Percentiles rank a stretch among this genome's conserved stretches.
Conservation (phyloP, 140 eudicot species). For the Stevia rebaudiana region DNA sequence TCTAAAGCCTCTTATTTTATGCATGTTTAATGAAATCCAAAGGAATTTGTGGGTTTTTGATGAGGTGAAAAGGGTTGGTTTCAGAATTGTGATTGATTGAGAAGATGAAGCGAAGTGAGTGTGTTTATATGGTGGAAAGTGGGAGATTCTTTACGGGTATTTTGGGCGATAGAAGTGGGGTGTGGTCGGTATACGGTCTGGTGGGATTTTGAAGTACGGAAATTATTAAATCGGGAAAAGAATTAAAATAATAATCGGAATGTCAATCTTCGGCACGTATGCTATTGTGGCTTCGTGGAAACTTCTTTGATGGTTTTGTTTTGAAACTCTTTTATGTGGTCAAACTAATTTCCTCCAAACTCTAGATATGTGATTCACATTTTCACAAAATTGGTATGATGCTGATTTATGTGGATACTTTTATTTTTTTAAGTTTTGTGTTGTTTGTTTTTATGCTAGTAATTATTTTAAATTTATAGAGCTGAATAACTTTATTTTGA, state of each 20-base stretch:
- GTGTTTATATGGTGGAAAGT: constrained; percentile 12
- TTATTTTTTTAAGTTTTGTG: background rate
- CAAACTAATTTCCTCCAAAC: background rate
- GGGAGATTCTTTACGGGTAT: constrained; percentile 9
- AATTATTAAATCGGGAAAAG: background rate
- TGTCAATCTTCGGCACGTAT: too few relatives aligned
- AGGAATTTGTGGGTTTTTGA: constrained; percentile 2
- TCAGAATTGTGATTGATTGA: background rate
- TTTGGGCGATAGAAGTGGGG: constrained; percentile 21
- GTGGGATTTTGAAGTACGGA: constrained; percentile 14
- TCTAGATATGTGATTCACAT: background rate
- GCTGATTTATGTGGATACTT: background rate
- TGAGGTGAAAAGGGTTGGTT: background rate
- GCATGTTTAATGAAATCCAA: constrained; percentile 18
- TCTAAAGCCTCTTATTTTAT: constrained; percentile 39
- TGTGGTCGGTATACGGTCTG: constrained; percentile 21
- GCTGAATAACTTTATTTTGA: too few relatives aligned
- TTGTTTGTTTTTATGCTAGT: background rate
- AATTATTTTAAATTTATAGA: too few relatives aligned
- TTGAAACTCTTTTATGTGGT: constrained; percentile 10
- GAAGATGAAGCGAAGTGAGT: background rate
- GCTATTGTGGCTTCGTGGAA: constrained; percentile 12
- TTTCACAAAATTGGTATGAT: background rate
- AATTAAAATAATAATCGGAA: too few relatives aligned
- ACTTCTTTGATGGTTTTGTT: background rate